Evolutionary conservation across 192 early-diverging fungal species (phyloP), one percentile per base, ranked within the genome.

Genomic region (Thoreauomyces humboldtii): DNA sequence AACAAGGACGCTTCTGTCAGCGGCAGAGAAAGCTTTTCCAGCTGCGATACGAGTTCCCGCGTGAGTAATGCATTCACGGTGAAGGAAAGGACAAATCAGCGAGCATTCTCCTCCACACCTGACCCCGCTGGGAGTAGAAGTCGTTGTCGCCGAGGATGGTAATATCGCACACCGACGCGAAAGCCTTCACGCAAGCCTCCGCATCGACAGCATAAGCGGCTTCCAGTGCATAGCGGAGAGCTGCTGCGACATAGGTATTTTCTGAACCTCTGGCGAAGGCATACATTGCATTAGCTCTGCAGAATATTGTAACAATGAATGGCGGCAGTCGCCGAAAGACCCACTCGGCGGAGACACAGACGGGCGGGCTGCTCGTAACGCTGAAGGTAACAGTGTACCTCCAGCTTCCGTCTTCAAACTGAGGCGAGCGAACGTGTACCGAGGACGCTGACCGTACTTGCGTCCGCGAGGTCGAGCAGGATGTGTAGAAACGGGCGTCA

Each of bases 41-140:
- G 81, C 76, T 89, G 72, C 19, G 41, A 52, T 31, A 28, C 27
- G 32, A 52, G 32, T 2, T 29, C n/a, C n/a, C n/a, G n/a, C n/a
- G n/a, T n/a, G n/a, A n/a, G n/a, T n/a, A n/a, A n/a, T n/a, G n/a
- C n/a, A n/a, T n/a, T n/a, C n/a, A n/a, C n/a, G n/a, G n/a, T n/a
- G n/a, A n/a, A n/a, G n/a, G n/a, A n/a, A n/a, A n/a, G n/a, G 25
- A 66, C 2, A 17, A 11, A 45, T 59, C 9, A 14, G 35, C 21
- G 1, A 17, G 50, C 15, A 43, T 9, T n/a, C n/a, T n/a, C n/a
- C n/a, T n/a, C n/a, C 63, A 1, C 71, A 92, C 85, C 85, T 92
- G 84, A 19, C 81, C 83, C n/a, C 88, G 81, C 78, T 98, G 95
- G 14, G 97, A 99, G 73, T 99, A 99, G 74, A 99, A 99, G 74